These are phyloP conservation scores for Byssochlamys sp. DNA, from an alignment of 2,329 filamentous ascomycete genomes.

Conservation along the genomic window DNA sequence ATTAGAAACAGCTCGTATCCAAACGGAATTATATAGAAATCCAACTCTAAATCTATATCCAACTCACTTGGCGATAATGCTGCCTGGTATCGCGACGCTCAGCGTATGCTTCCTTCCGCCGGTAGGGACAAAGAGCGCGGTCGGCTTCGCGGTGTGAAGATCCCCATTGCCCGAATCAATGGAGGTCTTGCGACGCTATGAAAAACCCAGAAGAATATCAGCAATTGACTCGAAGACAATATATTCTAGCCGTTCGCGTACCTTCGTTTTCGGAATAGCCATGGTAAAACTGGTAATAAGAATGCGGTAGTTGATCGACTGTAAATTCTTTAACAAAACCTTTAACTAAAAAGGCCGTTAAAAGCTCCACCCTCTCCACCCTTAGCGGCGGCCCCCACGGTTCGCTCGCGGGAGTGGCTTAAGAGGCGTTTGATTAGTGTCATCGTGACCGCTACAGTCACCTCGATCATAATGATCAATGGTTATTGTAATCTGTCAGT, in stretches of 20 bases:
- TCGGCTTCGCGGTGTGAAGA: constrained; percentile 52
- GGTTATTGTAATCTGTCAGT: no score
- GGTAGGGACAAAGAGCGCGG: constrained; percentile 57
- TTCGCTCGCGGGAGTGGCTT: background rate
- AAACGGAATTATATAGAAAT: background rate
- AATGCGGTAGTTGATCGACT: background rate
- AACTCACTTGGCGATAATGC: constrained; percentile 61
- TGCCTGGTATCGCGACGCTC: constrained; percentile 68
- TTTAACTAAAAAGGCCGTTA: background rate
- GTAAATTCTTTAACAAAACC: background rate
- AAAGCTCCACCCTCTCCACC: background rate
- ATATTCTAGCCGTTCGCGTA: background rate
- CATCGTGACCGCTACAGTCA: background rate
- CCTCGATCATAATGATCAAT: no score
- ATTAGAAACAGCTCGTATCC: background rate
- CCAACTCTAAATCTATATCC: background rate
- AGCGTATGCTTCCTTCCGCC: constrained; percentile 62
- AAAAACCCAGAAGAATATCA: background rate
- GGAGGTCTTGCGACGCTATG: background rate
- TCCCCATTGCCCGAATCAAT: background rate
- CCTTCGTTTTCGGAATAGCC: background rate
- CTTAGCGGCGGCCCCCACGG: background rate
- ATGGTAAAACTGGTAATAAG: background rate
- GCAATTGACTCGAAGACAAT: background rate
- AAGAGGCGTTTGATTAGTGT: background rate